These are phyloP conservation scores for Dictyophora rubrovolvata DNA, from an alignment of 768 basidiomycete species.

Conservation along the genomic window DNA sequence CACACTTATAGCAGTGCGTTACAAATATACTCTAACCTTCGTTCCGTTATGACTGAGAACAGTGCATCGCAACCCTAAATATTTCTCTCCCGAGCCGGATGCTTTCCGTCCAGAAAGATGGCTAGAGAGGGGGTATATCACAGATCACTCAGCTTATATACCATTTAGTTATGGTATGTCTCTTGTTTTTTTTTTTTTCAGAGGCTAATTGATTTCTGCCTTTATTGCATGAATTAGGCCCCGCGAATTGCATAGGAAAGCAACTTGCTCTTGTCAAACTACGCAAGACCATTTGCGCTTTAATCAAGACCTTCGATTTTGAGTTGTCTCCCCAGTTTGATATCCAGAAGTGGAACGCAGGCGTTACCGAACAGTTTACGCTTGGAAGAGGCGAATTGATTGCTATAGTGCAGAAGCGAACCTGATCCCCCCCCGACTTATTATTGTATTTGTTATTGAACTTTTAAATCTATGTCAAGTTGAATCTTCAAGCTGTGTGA, in stretches of 20 bases:
- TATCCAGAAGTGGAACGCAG: constrained; percentile 17
- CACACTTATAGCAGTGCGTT: not conserved
- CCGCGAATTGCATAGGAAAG: constrained; percentile 41
- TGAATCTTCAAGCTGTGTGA: too few relatives aligned
- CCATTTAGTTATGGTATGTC: constrained; percentile 6
- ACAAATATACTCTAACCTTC: not conserved
- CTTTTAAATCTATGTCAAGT: too few relatives aligned
- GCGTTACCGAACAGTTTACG: constrained; percentile 22
- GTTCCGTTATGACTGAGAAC: not conserved
- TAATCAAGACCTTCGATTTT: constrained; percentile 31
- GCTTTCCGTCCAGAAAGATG: constrained; percentile 34
- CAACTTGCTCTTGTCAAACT: constrained; percentile 35
- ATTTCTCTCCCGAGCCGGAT: constrained; percentile 35
- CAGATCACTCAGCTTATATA: not conserved
- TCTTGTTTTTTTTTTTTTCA: constrained; percentile 30
- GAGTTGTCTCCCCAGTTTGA: constrained; percentile 25
- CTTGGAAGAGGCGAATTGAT: constrained; percentile 18
- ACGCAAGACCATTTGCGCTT: constrained; percentile 27
- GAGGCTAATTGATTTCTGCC: too few relatives aligned
- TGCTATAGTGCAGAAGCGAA: not conserved
- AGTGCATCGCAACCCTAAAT: constrained; percentile 35
- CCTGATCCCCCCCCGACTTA: not conserved
- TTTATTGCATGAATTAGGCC: too few relatives aligned
- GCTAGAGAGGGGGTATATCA: constrained; percentile 16
- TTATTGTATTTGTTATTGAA: too few relatives aligned